Base-by-base conservation (phyloP, 176 grass and related monocot genomes). In the Aegilops tauschii region DNA sequence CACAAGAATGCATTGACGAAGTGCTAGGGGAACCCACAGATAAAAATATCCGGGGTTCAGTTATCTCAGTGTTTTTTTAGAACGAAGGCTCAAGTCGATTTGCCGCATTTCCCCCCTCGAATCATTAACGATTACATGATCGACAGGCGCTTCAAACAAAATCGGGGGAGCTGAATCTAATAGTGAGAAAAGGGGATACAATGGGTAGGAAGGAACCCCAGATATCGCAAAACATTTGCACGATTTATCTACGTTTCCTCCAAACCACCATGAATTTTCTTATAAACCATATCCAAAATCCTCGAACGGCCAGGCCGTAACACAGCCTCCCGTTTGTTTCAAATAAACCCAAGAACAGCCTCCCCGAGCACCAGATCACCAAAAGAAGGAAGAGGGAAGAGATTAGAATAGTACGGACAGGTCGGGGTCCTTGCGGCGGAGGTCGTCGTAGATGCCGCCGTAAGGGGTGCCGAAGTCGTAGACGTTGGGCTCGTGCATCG, bases 401-500 rank as follows among this genome's bases (percentile, higher is more conserved):
- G 25, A 54, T 76, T 76, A 31, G 12, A 61, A 3, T 10, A 52
- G 20, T 21, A 78, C 68, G 52, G 78, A 99, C 97, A 99, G 73
- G 11, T 99, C 97, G 66, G 89, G 85, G 36, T 98, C 93, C 81
- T 95, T 95, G 86, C 93, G 96, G 63, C 92, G 92, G 72, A 98
- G 94, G 21, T 98, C 92, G 12, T 96, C 92, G 90, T 91, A 90
- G 90, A 98, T 98, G 90, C 17, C 75, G 65, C 83, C 86, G 90
- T 98, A 98, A 69, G 93, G 93, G 67, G 92, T 94, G 59, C 90
- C 92, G 70, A 98, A 98, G 50, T 94, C 90, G 90, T 95, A 96
- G 69, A 95, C 93, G 71, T 98, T 96, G 82, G 93, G 96, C 87
- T 98, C 93, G 62, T 94, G 93, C 70, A 96, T 79, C 27, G 96